Conservation (phyloP, 257 asterid species). For the Solanum lycopersicoides region DNA sequence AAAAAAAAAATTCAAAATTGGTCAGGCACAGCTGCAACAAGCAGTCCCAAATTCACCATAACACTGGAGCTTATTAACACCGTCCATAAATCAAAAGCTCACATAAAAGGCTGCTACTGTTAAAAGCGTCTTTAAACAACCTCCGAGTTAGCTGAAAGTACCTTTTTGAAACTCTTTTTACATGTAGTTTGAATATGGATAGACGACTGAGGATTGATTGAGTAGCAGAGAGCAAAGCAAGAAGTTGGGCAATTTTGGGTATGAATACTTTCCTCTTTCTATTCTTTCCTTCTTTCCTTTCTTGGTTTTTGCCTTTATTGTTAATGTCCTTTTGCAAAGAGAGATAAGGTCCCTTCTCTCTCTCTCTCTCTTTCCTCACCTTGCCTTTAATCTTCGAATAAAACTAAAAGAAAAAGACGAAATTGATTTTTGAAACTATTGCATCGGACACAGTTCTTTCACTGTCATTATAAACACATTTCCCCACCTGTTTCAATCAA, state of each 20-base stretch:
- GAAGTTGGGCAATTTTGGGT: not conserved
- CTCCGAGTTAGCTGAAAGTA: not conserved
- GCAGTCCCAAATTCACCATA: not conserved
- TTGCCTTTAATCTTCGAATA: not conserved
- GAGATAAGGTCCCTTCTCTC: not conserved
- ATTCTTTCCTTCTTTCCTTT: not conserved
- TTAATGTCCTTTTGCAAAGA: not conserved
- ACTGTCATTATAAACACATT: not conserved
- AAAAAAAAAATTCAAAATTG: not conserved
- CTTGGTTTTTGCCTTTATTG: slow-evolving; percentile 1
- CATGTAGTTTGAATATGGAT: not conserved
- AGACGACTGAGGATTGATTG: not conserved
- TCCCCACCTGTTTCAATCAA: slow-evolving; percentile 1
- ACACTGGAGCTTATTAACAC: not conserved
- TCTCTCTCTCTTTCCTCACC: not conserved
- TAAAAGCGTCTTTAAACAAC: not conserved
- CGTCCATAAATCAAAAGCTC: not conserved
- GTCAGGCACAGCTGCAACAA: not conserved
- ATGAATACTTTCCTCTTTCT: not conserved
- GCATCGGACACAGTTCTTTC: not conserved
- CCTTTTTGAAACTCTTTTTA: not conserved
- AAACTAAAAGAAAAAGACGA: not conserved
- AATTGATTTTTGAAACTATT: not conserved
- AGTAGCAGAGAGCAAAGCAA: not conserved
- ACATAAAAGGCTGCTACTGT: not conserved